Base-by-base conservation (phyloP, 1,139 yeast species). In the Yamadazyma triangularis region DNA sequence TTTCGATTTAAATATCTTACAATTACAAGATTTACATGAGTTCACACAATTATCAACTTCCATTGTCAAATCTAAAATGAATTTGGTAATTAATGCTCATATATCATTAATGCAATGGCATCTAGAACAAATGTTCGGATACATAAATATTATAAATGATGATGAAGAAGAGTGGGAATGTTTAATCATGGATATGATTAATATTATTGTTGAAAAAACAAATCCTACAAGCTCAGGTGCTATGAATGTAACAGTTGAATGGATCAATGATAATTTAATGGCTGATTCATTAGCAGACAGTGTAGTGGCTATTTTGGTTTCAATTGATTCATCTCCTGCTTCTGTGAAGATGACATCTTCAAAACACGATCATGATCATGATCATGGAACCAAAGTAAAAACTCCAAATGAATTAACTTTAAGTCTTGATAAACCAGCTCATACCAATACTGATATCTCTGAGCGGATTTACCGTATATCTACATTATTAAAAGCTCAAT, bases 251-350 rank as follows among this genome's bases (percentile, higher is more conserved):
- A 70, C 79, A 0, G 79, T 91, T 14, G 95, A 87, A 53, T 91
- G 99, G 99, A 75, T 79, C 15, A 91, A 94, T 42, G 93, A 89
- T 40, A 69, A 86, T 33, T 48, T 65, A 24, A 77, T 88, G 66
- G 89, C 87, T 33, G 98, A 91, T 48, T 83, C 96, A 0, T 76
- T 91, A 44, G 98, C 98, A 0, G 99, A 91, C 51, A 82, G 96
- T 26, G 86, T 88, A 2, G 73, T 93, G 38, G 96, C 96, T 1
- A 87, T 91, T 26, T 60, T 91, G 23, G 72, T 91, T 53, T 85
- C 95, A 26, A 93, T 91, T 26, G 98, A 91, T 51, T 81, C 96
- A 0, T 81, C 96, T 0, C 96, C 96, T 3, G 95, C 96, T 0
- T 86, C 96, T 4, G 96, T 91, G 16, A 91, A 88, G 50, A 56